A percentile compares a stretch with the other conserved stretches of the same genome.
phyloP scores from a whole-genome alignment of 495 filamentous ascomycete species.

The Trichoderma orchidacearum region DNA sequence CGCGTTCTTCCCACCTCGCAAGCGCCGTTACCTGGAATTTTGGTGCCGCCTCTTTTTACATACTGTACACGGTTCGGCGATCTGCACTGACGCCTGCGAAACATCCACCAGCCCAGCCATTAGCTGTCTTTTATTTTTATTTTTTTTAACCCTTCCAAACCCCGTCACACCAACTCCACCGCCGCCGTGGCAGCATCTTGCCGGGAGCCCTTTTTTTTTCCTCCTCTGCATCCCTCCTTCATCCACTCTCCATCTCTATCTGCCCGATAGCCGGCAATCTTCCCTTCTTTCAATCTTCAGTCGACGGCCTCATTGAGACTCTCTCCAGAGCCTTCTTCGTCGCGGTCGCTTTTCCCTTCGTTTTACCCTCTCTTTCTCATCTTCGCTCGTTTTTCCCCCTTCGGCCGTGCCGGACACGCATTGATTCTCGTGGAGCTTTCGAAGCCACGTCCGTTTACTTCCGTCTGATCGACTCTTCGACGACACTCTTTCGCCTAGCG shows the following conservation, averaged over 20 bases:
- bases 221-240: background rate
- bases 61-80: no score
- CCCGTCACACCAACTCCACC: conserved; percentile 1
- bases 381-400: conserved; percentile 6
- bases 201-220: background rate
- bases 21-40: background rate
- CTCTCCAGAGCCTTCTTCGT: conserved; percentile 6
- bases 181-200: background rate
- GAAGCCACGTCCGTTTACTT: conserved; percentile 6
- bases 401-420: background rate
- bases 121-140: background rate
- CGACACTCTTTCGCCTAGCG: conserved; percentile 6
- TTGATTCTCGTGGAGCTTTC: background rate
- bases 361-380: conserved; percentile 6
- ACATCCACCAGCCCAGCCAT: background rate
- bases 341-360: conserved; percentile 6
- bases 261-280: background rate
- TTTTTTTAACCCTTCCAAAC: no score
- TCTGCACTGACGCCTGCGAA: background rate
- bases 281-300: background rate
- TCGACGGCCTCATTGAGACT: background rate
- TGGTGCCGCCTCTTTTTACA: no score
- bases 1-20: background rate
- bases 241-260: background rate
- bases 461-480: background rate